Percentiles rank a stretch among this genome's conserved stretches.
phyloP scores from a whole-genome alignment of 345 rosid species.

The Hibiscus syriacus region DNA sequence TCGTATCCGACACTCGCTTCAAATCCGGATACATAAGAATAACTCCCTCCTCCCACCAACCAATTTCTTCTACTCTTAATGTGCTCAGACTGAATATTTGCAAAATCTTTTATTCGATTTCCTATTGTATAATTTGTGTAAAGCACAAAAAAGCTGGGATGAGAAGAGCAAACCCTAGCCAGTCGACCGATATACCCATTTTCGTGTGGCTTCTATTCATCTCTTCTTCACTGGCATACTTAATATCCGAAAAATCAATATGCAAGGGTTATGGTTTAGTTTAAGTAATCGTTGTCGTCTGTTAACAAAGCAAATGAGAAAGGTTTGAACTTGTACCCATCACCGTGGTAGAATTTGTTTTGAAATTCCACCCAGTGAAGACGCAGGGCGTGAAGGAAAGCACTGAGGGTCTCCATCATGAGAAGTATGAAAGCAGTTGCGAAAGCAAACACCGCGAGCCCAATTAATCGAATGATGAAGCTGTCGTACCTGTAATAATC shows the following conservation, averaged over 20 bases:
- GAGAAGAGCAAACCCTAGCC: slow-evolving; percentile 12
- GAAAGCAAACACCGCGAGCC: slow-evolving; percentile 77
- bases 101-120: neutral
- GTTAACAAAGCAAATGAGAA: slow-evolving; percentile 62
- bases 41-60: neutral
- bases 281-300: slow-evolving; percentile 57
- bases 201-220: too few species aligned
- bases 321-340: slow-evolving; percentile 92
- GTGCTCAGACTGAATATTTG: neutral
- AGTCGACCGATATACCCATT: slow-evolving; percentile 4
- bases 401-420: slow-evolving; percentile 97
- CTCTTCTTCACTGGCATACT: neutral
- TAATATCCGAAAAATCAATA: neutral
- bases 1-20: neutral
- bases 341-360: slow-evolving; percentile 85
- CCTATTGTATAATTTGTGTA: neutral
- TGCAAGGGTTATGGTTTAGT: slow-evolving; percentile 3
- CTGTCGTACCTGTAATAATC: slow-evolving; percentile 62
- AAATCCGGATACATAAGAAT: neutral
- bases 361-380: slow-evolving; percentile 98
- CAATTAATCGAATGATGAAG: slow-evolving; percentile 59
- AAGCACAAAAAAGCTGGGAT: slow-evolving; percentile 5
- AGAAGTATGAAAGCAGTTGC: slow-evolving; percentile 95
- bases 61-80: neutral
- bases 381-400: slow-evolving; percentile 93